A percentile compares a stretch with the other conserved stretches of the same genome.
phyloP scores from a whole-genome alignment of 352 stramenopile genomes.

The Phytophthora uliginosa region DNA sequence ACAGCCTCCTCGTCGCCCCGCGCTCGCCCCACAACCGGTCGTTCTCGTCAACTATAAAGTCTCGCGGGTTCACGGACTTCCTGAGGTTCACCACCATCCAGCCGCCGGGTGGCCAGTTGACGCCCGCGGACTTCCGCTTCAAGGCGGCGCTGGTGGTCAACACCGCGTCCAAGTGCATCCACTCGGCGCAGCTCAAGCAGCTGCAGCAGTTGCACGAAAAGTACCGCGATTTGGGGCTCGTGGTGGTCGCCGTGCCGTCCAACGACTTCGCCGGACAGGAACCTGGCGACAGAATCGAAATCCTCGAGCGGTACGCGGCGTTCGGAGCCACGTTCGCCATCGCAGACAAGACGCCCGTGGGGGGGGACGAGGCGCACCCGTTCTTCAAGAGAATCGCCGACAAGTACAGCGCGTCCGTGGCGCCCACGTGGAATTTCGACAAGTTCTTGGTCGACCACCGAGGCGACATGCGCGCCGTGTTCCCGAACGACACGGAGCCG shows the following conservation, averaged over 20 bases:
- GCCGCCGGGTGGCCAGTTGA: slow-evolving; percentile 41
- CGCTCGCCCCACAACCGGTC: not conserved
- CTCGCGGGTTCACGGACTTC: slow-evolving; percentile 52
- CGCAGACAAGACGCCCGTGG: slow-evolving; percentile 57
- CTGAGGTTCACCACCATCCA: slow-evolving; percentile 60
- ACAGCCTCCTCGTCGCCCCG: not conserved
- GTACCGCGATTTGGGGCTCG: slow-evolving; percentile 51
- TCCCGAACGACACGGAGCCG: slow-evolving; percentile 80
- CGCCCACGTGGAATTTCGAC: slow-evolving; percentile 86
- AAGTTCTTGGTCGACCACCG: slow-evolving; percentile 80
- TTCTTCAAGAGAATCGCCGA: slow-evolving; percentile 75
- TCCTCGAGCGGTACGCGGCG: slow-evolving; percentile 54
- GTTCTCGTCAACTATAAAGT: slow-evolving; percentile 15
- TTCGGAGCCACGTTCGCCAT: slow-evolving; percentile 68
- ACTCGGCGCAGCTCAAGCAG: slow-evolving; percentile 57
- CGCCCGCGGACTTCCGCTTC: slow-evolving; percentile 42
- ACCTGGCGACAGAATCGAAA: slow-evolving; percentile 49
- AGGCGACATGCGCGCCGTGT: slow-evolving; percentile 74
- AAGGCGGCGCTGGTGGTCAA: slow-evolving; percentile 76
- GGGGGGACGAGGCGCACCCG: slow-evolving; percentile 56
- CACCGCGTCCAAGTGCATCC: slow-evolving; percentile 71
- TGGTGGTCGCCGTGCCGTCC: slow-evolving; percentile 72
- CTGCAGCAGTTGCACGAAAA: slow-evolving; percentile 66
- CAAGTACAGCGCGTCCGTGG: slow-evolving; percentile 73
- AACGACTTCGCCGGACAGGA: slow-evolving; percentile 79